Evolutionary conservation across 495 filamentous ascomycete genomes (phyloP).

Genomic region (Gamarada debralockiae): DNA sequence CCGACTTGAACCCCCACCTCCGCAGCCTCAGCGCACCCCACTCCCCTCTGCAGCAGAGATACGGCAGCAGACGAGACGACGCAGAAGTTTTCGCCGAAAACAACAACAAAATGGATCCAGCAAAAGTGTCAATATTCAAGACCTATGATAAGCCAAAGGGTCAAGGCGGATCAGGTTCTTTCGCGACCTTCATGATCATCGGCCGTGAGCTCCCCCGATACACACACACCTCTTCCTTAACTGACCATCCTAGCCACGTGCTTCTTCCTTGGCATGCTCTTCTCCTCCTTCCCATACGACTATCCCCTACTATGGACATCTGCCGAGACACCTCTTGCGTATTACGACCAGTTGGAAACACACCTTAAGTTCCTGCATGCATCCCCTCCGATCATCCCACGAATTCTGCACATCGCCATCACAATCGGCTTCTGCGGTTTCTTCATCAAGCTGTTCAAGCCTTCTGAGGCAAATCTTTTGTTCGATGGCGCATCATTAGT

Average conservation of each 20-base stretch:
- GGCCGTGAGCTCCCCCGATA: conserved; percentile 64
- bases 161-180: conserved; percentile 44
- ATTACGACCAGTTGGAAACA: conserved; percentile 75
- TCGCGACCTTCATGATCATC: conserved; percentile 94
- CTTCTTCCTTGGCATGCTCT: conserved; percentile 98
- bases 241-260: conserved; percentile 17
- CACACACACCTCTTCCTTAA: neutral
- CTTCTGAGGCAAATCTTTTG: conserved; percentile 87
- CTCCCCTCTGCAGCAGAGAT: neutral
- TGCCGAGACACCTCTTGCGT: conserved; percentile 53
- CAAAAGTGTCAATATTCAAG: conserved; percentile 25
- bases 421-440: conserved; percentile 85
- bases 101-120: conserved; percentile 18
- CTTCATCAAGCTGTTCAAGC: conserved; percentile 87
- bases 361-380: conserved; percentile 85
- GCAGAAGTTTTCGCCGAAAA: neutral
- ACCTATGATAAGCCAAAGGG: conserved; percentile 25
- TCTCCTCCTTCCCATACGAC: conserved; percentile 96
- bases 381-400: conserved; percentile 84
- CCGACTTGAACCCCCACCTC: neutral
- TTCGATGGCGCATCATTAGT: conserved; percentile 92
- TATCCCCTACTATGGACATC: conserved; percentile 93
- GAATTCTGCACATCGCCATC: conserved; percentile 90
- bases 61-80: neutral
- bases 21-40: neutral